A percentile compares a stretch with the other conserved stretches of the same genome.
These are phyloP conservation scores for Boechera stricta DNA, from an alignment of 345 rosid genomes.

Conservation along the genomic window DNA sequence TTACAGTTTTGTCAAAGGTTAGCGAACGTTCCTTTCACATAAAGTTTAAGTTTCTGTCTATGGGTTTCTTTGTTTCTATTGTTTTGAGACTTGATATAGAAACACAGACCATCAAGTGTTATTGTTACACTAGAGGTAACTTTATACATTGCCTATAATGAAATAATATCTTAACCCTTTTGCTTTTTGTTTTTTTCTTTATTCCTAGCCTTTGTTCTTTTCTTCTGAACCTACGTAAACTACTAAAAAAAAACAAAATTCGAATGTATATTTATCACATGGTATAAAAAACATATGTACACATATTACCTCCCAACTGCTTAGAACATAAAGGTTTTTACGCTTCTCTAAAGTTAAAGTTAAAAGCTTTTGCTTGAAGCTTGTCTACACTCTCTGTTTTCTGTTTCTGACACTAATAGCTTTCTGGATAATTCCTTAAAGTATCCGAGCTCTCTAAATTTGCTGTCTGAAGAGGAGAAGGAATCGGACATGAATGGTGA, in stretches of 20 bases:
- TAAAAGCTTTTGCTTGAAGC: constrained; percentile 12
- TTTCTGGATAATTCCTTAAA: background rate
- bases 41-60: constrained; percentile 2
- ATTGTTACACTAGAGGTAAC: constrained; percentile 17
- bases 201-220: constrained; percentile 41
- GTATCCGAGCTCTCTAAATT: background rate
- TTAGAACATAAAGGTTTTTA: background rate
- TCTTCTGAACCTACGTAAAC: constrained; percentile 17
- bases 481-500: background rate
- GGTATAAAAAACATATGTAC: background rate
- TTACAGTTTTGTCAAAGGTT: constrained; percentile 2
- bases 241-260: background rate
- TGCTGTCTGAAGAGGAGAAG: background rate
- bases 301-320: background rate
- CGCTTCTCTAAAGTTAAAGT: background rate
- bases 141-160: constrained; percentile 40
- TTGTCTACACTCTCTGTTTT: constrained; percentile 10
- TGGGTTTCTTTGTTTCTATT: background rate
- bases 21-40: constrained; percentile 24
- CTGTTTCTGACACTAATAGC: background rate
- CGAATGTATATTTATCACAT: background rate
- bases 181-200: constrained; percentile 1
- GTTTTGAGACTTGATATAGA: constrained; percentile 18
- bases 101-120: constrained; percentile 28
- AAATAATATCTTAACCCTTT: constrained; percentile 26